Base-by-base conservation (phyloP, 768 basidiomycete genomes). In the Leucosporidium yakuticum region DNA sequence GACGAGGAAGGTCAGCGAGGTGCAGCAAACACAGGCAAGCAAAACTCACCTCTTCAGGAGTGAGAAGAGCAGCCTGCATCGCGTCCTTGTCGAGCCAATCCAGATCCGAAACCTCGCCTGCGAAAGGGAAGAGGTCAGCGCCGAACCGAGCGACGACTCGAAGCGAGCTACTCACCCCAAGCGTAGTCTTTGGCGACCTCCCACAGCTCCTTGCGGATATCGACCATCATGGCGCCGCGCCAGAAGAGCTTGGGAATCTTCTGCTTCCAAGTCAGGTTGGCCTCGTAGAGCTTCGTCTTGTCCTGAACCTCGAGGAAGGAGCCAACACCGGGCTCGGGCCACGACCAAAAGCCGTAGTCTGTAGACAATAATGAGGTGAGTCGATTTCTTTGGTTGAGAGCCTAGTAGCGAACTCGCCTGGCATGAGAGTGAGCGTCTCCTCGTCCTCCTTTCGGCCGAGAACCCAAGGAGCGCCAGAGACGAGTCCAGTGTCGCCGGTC, bases 231-330 rank as follows among this genome's bases (percentile, higher is more conserved):
- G 11, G 64, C 66, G 1, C 73, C 73, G 0, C 66, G 48, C 69
- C 69, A 73, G 32, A 73, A 66, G n/a, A 73, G 57, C 44, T 70
- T 47, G 25, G 64, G 23, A 19, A 70, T 27, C 64, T 73, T 73
- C 59, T 70, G 54, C 48, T 66, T 63, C 70, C 70, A 72, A n/a
- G 23, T 19, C 19, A 69, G 44, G 23, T 60, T 51, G 4, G 50
- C 15, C 53, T 69, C 68, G 51, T 60, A 65, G 14, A 34, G 44
- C n/a, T 44, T 54, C n/a, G 62, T 64, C 55, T 72, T 54, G 67
- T 66, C 64, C 47, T 63, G 34, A 3, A 72, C 70, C 27, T 69
- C 67, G 8, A 34, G 39, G 58, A 68, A 63, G 36, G 55, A 59
- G 49, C 63, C 58, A 23, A 72, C 70, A 17, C 55, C 54, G 23